A percentile compares a stretch with the other conserved stretches of the same genome.
Evolutionary conservation across 2,329 filamentous ascomycete genomes (phyloP).

Genomic region (Neurospora sp.): DNA sequence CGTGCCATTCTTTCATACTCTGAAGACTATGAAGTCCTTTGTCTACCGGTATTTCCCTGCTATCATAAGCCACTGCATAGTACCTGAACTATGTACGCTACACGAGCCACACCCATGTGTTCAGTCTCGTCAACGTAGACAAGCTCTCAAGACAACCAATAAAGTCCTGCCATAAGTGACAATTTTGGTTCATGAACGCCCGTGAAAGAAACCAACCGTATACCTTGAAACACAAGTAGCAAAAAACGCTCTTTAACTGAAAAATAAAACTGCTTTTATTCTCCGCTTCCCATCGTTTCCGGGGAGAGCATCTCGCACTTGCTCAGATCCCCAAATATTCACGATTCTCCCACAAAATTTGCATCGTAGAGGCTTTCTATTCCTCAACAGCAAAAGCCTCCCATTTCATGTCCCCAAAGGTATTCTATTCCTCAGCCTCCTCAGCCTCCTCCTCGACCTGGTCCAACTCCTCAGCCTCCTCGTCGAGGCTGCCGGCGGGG

Average conservation of each 20-base stretch:
- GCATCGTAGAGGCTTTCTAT: neutral
- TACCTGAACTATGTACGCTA: neutral
- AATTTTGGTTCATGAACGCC: neutral
- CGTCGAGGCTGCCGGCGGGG: slow-evolving; percentile 79
- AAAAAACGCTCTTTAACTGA: neutral
- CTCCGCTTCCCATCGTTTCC: neutral
- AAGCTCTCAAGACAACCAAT: neutral
- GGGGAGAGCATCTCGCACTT: neutral
- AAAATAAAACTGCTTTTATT: neutral
- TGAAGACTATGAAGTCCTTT: neutral
- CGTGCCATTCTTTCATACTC: neutral
- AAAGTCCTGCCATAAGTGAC: neutral
- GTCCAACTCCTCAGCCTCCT: slow-evolving; percentile 66
- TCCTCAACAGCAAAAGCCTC: neutral
- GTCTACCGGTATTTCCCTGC: neutral
- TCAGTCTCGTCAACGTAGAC: neutral
- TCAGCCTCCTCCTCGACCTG: slow-evolving; percentile 42
- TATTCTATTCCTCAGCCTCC: slow-evolving; percentile 34
- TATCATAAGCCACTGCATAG: neutral
- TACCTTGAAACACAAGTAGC: neutral
- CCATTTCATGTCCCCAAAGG: neutral
- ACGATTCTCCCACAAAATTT: neutral
- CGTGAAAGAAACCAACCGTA: neutral
- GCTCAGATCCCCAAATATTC: neutral
- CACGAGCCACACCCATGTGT: neutral